phyloP scores from a whole-genome alignment of 2,329 filamentous ascomycete species.

The Aureobasidium sp. region DNA sequence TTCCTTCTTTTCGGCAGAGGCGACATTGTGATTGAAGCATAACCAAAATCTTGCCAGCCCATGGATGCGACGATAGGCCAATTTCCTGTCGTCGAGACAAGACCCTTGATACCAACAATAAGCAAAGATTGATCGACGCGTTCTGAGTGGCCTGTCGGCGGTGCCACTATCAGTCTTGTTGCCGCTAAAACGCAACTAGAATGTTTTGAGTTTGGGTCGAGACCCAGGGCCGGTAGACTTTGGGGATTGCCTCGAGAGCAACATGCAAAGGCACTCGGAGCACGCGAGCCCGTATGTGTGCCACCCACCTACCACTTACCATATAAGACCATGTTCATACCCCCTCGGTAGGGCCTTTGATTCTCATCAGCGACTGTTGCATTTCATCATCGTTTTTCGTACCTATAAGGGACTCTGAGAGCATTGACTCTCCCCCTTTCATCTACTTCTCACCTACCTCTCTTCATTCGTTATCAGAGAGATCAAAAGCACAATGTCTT shows the following conservation, averaged over 20 bases:
- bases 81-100: not conserved
- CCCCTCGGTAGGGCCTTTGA: not conserved
- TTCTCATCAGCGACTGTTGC: not conserved
- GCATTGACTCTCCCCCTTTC: not conserved
- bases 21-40: not conserved
- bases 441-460: not conserved
- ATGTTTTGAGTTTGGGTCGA: slow-evolving; percentile 12
- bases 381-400: not conserved
- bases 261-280: slow-evolving; percentile 7
- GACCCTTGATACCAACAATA: slow-evolving; percentile 1
- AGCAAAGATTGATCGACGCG: slow-evolving; percentile 1
- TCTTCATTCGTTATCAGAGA: not conserved
- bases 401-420: slow-evolving; percentile 3
- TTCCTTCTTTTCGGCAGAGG: not conserved
- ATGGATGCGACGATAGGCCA: not conserved
- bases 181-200: not conserved
- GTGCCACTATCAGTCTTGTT: slow-evolving; percentile 13
- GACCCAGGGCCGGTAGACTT: slow-evolving; percentile 5
- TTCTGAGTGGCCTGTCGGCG: slow-evolving; percentile 4
- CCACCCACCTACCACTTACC: not conserved
- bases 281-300: not conserved
- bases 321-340: slow-evolving; percentile 5
- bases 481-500: slow-evolving; percentile 1
- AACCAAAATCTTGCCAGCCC: not conserved
- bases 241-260: not conserved